Percentiles rank a stretch among this genome's conserved stretches.
phyloP scores from a whole-genome alignment of 2,329 filamentous ascomycete genomes.

The Colletotrichum graminicola region DNA sequence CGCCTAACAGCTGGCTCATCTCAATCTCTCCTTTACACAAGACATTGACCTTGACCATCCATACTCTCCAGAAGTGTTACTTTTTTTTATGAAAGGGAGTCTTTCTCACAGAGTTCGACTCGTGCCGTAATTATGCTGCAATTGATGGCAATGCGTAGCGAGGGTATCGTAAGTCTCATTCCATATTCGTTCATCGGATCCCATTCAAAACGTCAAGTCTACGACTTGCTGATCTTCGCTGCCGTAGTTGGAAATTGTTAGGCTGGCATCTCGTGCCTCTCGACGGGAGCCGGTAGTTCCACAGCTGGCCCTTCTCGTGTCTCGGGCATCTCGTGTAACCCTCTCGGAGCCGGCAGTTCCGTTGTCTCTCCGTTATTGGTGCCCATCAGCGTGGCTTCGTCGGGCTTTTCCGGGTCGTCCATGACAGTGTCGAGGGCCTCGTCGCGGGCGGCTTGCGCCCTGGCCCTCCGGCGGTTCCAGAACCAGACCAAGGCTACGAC shows the following conservation, averaged over 20 bases:
- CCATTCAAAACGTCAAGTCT: neutral
- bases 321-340: constrained; percentile 37
- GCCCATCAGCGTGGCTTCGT: constrained; percentile 18
- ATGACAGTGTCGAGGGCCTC: constrained; percentile 26
- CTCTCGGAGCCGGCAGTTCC: constrained; percentile 33
- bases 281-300: constrained; percentile 34
- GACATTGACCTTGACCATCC: constrained; percentile 2
- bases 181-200: constrained; percentile 30
- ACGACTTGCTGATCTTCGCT: neutral
- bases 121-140: constrained; percentile 19
- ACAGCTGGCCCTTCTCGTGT: constrained; percentile 32
- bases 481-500: constrained; percentile 38
- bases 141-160: constrained; percentile 27
- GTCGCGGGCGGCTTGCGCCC: constrained; percentile 19
- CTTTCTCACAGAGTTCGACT: constrained; percentile 20
- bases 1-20: neutral
- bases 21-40: constrained; percentile 1
- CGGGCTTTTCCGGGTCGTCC: constrained; percentile 37
- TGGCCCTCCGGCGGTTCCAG: constrained; percentile 35
- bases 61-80: neutral
- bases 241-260: neutral
- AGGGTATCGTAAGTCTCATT: constrained; percentile 40
- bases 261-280: constrained; percentile 34
- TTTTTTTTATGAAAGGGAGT: neutral
- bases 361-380: constrained; percentile 23